Evolutionary conservation across 2,329 filamentous ascomycete species (phyloP).

Genomic region (Acephala macrosclerotiorum): DNA sequence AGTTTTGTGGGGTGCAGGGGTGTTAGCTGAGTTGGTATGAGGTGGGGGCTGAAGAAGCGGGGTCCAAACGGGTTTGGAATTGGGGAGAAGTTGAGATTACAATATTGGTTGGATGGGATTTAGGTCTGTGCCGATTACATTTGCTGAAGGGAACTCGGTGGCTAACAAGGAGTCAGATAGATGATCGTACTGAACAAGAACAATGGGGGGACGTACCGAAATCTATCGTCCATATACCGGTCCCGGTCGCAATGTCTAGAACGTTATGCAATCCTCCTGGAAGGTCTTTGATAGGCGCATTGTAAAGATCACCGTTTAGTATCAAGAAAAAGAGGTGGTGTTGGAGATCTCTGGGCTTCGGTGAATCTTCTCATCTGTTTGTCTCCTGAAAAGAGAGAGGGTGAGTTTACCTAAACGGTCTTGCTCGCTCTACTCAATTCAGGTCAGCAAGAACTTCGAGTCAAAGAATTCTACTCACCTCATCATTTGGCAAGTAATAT

Average conservation of each 20-base stretch:
- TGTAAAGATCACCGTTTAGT: conserved; percentile 23
- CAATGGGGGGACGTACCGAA: conserved; percentile 36
- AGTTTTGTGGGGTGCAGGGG: conserved; percentile 59
- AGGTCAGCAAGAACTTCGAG: neutral
- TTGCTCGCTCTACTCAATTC: conserved; percentile 14
- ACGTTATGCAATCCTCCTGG: conserved; percentile 38
- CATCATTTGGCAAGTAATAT: conserved; percentile 25
- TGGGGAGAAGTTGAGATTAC: neutral
- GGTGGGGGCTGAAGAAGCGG: neutral
- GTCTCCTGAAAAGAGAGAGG: too few relatives aligned
- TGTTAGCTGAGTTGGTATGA: too few relatives aligned
- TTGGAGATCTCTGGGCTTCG: too few relatives aligned
- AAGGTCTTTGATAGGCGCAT: conserved; percentile 22
- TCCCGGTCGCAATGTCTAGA: conserved; percentile 51
- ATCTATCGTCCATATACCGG: conserved; percentile 50
- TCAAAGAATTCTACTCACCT: conserved; percentile 5
- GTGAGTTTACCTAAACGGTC: conserved; percentile 21
- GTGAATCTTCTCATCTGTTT: too few relatives aligned
- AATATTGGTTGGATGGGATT: conserved; percentile 47
- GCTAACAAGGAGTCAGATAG: conserved; percentile 23
- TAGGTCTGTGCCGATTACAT: conserved; percentile 42
- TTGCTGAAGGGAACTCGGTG: conserved; percentile 36
- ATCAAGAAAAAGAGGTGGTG: conserved; percentile 39
- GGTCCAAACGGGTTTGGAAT: too few relatives aligned
- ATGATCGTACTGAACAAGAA: neutral